Evolutionary conservation across 768 basidiomycete genomes (phyloP), one percentile per base, ranked within the genome.

Genomic region (Tephrocybe rancida): DNA sequence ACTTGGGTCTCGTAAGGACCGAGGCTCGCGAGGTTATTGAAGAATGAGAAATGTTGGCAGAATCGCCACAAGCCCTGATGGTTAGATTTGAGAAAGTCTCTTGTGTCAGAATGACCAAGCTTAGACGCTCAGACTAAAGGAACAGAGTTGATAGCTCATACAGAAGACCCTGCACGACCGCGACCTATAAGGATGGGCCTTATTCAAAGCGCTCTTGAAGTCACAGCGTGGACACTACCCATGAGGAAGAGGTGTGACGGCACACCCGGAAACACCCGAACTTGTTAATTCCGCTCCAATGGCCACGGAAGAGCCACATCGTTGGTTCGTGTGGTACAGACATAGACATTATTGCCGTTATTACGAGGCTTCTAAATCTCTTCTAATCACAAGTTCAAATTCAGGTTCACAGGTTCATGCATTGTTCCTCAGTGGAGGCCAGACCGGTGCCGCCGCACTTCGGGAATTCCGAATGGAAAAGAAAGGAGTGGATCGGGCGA

Each of bases 241-340:
- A 47, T 29, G n/a, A 44, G 27, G 24, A 50, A 27, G 41, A 50
- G 38, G 38, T 24, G 26, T 49, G 47, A 42, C 50, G 52, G 45
- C 46, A 48, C 38, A 46, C 26, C 35, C 61, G 62, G 64, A 50
- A 58, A 56, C 30, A 29, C 27, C 64, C 61, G 64, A 46, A 29
- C 41, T 55, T 53, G 49, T 41, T 44, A 55, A 29, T 53, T 29
- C 52, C 43, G 52, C 50, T 61, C 64, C 62, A 65, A 49, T 50
- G 25, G 60, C 45, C 58, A 59, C 62, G 64, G 64, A 65, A 56
- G 52, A 44, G 57, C 61, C 57, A 44, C 35, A 30, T 16, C 22
- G 44, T 54, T 48, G 60, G 58, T 48, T 56, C 59, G 39, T 27
- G 26, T 19, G 38, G 39, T 19, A 47, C 49, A 39, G 18, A 43